Evolutionary conservation across 1,284 basidiomycete species (phyloP).

Genomic region (Papiliotrema flavescens): DNA sequence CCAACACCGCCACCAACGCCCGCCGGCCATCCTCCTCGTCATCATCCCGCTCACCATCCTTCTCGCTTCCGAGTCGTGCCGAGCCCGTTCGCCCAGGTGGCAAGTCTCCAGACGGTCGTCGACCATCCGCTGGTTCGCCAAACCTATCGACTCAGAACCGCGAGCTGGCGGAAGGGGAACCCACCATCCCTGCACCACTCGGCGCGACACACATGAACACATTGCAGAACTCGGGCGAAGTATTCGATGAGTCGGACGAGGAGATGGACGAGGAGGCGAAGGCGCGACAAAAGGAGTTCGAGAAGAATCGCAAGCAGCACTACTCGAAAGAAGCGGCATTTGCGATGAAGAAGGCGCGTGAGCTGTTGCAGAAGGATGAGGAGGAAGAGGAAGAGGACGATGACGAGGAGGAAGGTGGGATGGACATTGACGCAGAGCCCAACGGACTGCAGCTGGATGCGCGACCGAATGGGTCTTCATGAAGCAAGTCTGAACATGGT

Average conservation of each 20-base stretch:
- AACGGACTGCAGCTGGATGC: neutral
- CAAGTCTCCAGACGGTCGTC: neutral
- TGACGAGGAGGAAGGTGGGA: neutral
- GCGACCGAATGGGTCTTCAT: too few species aligned
- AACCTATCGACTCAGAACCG: slow-evolving; percentile 39
- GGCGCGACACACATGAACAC: slow-evolving; percentile 46
- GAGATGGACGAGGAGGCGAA: slow-evolving; percentile 86
- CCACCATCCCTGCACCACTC: slow-evolving; percentile 49
- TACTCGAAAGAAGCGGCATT: slow-evolving; percentile 84
- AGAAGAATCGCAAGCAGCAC: slow-evolving; percentile 74
- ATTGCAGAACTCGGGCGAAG: slow-evolving; percentile 37
- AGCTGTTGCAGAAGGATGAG: slow-evolving; percentile 36
- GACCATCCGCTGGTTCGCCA: neutral
- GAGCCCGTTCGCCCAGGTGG: slow-evolving; percentile 38
- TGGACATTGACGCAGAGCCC: neutral
- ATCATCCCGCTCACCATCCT: slow-evolving; percentile 73
- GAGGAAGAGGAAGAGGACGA: slow-evolving; percentile 20
- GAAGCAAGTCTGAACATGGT: too few species aligned
- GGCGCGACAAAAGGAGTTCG: slow-evolving; percentile 76
- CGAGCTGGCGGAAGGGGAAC: slow-evolving; percentile 43
- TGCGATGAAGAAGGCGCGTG: slow-evolving; percentile 66
- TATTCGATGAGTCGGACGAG: slow-evolving; percentile 64
- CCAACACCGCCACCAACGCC: slow-evolving; percentile 34
- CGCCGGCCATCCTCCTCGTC: slow-evolving; percentile 57
- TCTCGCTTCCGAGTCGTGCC: slow-evolving; percentile 54